These are phyloP conservation scores for Cryptococcus hybrid DNA, from an alignment of 1,284 basidiomycete species.

Conservation along the genomic window DNA sequence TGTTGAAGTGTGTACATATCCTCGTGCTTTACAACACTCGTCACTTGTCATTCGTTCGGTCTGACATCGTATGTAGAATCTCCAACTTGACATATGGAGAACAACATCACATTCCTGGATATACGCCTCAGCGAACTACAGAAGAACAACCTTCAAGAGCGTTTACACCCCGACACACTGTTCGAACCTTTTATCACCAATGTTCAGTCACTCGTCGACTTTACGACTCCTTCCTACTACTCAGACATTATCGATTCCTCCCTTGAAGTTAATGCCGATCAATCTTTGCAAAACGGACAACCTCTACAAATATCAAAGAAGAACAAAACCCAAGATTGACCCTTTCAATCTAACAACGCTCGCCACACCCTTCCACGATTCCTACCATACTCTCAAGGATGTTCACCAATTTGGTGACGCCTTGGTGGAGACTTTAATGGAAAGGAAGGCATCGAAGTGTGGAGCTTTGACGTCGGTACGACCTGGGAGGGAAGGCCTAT, in stretches of 20 bases:
- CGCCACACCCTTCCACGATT: conserved; percentile 41
- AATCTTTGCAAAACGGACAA: background rate
- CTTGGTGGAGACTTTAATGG: conserved; percentile 29
- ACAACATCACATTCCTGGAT: conserved; percentile 30
- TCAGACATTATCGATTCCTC: background rate
- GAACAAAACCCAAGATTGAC: conserved; percentile 8
- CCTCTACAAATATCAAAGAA: conserved; percentile 1
- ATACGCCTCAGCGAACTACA: conserved; percentile 21
- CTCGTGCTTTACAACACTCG: background rate
- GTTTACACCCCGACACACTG: conserved; percentile 6
- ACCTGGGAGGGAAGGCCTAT: conserved; percentile 37
- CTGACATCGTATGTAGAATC: conserved; percentile 16
- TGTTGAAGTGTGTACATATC: conserved; percentile 23
- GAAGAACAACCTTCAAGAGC: conserved; percentile 5
- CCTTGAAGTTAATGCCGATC: background rate
- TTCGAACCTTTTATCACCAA: conserved; percentile 28
- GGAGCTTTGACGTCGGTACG: conserved; percentile 30
- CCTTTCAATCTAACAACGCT: conserved; percentile 34
- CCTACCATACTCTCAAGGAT: conserved; percentile 42
- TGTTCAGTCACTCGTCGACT: conserved; percentile 35
- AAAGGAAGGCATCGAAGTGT: conserved; percentile 18
- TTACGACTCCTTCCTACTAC: background rate
- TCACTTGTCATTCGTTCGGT: background rate
- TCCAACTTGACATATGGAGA: conserved; percentile 47
- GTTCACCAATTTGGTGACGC: conserved; percentile 41